Percentiles rank a stretch among this genome's conserved stretches.
phyloP scores from a whole-genome alignment of 768 basidiomycete species.

The Favolaschia claudopus region DNA sequence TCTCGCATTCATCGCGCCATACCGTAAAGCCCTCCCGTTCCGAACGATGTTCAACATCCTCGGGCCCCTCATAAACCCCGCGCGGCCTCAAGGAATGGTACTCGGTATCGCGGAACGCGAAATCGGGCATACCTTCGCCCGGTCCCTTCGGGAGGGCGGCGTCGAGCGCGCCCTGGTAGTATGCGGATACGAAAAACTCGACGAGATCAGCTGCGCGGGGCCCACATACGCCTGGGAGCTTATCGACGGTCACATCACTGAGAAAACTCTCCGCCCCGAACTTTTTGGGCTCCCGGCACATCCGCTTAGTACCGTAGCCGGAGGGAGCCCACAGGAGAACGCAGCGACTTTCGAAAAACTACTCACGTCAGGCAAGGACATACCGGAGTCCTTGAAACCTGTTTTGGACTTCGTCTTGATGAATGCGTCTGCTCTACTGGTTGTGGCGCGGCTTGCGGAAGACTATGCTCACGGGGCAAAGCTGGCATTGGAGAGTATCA shows the following conservation, averaged over 20 bases:
- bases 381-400: conserved; percentile 65
- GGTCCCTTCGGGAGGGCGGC: conserved; percentile 73
- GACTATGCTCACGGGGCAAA: conserved; percentile 76
- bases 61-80: conserved; percentile 94
- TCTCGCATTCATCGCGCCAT: conserved; percentile 81
- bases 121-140: conserved; percentile 84
- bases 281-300: conserved; percentile 82
- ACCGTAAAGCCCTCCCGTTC: conserved; percentile 88
- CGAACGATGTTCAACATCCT: conserved; percentile 97
- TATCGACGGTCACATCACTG: conserved; percentile 68
- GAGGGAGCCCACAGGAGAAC: conserved; percentile 83
- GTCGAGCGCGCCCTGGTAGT: conserved; percentile 90
- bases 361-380: conserved; percentile 61
- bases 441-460: conserved; percentile 79
- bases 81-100: conserved; percentile 86
- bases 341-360: conserved; percentile 74
- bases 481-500: conserved; percentile 68
- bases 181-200: conserved; percentile 89
- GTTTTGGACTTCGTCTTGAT: conserved; percentile 88
- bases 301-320: conserved; percentile 72
- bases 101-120: conserved; percentile 87
- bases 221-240: conserved; percentile 88
- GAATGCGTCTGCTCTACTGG: conserved; percentile 89
- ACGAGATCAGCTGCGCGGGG: conserved; percentile 96
- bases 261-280: conserved; percentile 67